Conservation (phyloP, 2,329 filamentous ascomycete genomes). For the Neurospora sp. region DNA sequence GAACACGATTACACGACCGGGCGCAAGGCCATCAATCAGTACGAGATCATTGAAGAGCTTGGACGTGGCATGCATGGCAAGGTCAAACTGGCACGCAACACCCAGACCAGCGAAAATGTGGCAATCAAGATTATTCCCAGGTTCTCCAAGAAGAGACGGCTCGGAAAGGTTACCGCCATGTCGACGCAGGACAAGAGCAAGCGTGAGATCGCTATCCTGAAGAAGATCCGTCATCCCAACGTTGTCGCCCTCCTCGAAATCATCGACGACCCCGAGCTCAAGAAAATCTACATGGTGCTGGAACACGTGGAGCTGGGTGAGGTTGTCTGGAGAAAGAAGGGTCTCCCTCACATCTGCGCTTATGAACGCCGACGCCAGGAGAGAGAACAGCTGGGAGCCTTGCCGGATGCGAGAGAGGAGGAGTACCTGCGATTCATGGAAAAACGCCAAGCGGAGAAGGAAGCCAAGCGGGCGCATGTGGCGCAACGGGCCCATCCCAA, state of each 20-base stretch:
- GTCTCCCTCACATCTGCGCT: constrained; percentile 69
- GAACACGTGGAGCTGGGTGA: constrained; percentile 93
- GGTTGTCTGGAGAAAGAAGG: constrained; percentile 87
- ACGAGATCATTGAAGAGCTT: constrained; percentile 93
- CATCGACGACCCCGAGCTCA: constrained; percentile 90
- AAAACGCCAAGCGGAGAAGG: constrained; percentile 47
- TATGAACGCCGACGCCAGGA: constrained; percentile 77
- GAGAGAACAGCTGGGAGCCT: constrained; percentile 53
- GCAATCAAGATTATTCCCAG: constrained; percentile 98
- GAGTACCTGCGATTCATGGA: constrained; percentile 50
- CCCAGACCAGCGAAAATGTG: constrained; percentile 66
- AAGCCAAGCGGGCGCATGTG: constrained; percentile 43
- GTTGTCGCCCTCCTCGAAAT: constrained; percentile 93
- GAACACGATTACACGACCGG: constrained; percentile 84
- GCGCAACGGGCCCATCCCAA: constrained; percentile 39
- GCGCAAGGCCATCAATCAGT: constrained; percentile 94
- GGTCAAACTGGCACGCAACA: constrained; percentile 85
- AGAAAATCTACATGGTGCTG: constrained; percentile 97
- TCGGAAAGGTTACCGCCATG: constrained; percentile 68
- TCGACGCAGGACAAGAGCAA: constrained; percentile 73
- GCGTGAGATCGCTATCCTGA: constrained; percentile 93
- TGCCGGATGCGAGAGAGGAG: constrained; percentile 50
- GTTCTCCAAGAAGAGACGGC: constrained; percentile 82
- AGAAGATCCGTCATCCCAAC: constrained; percentile 96
- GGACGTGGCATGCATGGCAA: constrained; percentile 95